phyloP scores from a whole-genome alignment of 805 yeast genomes.

The Kodamaea kaohsiungensis region DNA sequence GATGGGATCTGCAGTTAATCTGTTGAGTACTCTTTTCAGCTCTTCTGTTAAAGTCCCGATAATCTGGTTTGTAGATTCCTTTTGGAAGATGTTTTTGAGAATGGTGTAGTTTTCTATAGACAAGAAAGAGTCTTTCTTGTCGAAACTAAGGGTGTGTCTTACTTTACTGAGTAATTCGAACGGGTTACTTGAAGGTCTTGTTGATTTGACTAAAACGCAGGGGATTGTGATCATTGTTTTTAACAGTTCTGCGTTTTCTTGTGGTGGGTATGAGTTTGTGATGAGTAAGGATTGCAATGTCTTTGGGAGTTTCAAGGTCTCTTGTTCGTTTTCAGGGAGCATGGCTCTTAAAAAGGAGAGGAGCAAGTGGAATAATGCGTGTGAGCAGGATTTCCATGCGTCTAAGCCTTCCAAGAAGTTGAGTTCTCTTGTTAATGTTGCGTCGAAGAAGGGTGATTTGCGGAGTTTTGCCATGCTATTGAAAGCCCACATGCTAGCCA shows the following conservation, averaged over 20 bases:
- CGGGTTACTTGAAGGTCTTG: slow-evolving; percentile 48
- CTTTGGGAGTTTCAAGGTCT: slow-evolving; percentile 60
- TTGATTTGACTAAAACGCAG: slow-evolving; percentile 57
- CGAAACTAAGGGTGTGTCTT: slow-evolving; percentile 59
- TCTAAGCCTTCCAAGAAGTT: slow-evolving; percentile 68
- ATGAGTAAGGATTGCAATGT: slow-evolving; percentile 65
- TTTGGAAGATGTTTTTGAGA: slow-evolving; percentile 68
- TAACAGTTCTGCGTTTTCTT: slow-evolving; percentile 32
- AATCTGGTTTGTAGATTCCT: slow-evolving; percentile 52
- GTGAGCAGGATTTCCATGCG: slow-evolving; percentile 78
- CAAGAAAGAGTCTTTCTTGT: slow-evolving; percentile 65
- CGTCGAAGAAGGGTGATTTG: slow-evolving; percentile 38
- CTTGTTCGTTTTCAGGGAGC: slow-evolving; percentile 66
- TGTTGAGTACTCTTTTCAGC: slow-evolving; percentile 57
- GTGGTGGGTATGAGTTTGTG: slow-evolving; percentile 76
- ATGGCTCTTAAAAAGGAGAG: slow-evolving; percentile 77
- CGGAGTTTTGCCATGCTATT: slow-evolving; percentile 37
- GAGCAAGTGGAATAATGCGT: slow-evolving; percentile 81
- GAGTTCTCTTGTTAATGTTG: slow-evolving; percentile 33
- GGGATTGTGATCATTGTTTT: slow-evolving; percentile 55
- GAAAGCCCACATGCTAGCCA: slow-evolving; percentile 91
- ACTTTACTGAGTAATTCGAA: slow-evolving; percentile 58
- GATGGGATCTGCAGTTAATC: slow-evolving; percentile 37
- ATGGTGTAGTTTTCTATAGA: slow-evolving; percentile 79
- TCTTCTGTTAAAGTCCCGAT: slow-evolving; percentile 70